phyloP scores from a whole-genome alignment of 495 filamentous ascomycete genomes.

The Achaetomiella virescens region DNA sequence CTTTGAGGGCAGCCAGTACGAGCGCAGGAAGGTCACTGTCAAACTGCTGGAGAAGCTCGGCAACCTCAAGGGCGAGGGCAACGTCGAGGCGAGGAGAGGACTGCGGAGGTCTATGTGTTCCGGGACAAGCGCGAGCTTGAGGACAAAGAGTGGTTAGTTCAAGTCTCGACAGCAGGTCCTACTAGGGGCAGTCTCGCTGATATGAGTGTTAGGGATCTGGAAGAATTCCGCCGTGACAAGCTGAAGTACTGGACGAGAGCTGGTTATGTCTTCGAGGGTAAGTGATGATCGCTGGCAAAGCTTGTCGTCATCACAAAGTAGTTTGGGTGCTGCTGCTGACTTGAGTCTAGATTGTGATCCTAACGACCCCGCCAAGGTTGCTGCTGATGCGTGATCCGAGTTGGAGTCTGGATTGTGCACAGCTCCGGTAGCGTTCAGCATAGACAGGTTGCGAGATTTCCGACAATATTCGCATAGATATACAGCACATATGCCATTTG shows the following conservation, averaged over 20 bases:
- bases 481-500: too few relatives aligned
- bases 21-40: slow-evolving; percentile 54
- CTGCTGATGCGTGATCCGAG: background rate
- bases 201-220: slow-evolving; percentile 52
- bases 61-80: slow-evolving; percentile 36
- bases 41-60: slow-evolving; percentile 44
- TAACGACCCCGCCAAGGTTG: slow-evolving; percentile 18
- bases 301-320: background rate
- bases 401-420: background rate
- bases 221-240: slow-evolving; percentile 64
- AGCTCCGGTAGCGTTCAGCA: too few relatives aligned
- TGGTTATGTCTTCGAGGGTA: slow-evolving; percentile 36
- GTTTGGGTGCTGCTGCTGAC: background rate
- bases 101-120: slow-evolving; percentile 76
- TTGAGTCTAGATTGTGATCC: slow-evolving; percentile 20
- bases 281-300: background rate
- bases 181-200: background rate
- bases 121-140: slow-evolving; percentile 49
- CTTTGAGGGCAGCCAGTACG: slow-evolving; percentile 79
- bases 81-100: slow-evolving; percentile 52
- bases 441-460: too few relatives aligned
- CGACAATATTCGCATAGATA: too few relatives aligned
- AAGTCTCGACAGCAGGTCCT: too few relatives aligned
- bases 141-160: slow-evolving; percentile 52
- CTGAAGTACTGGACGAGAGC: slow-evolving; percentile 46